Percentiles rank a stretch among this genome's conserved stretches.
Conservation (phyloP, 2,329 filamentous ascomycete genomes). For the Rutstroemia sp. region DNA sequence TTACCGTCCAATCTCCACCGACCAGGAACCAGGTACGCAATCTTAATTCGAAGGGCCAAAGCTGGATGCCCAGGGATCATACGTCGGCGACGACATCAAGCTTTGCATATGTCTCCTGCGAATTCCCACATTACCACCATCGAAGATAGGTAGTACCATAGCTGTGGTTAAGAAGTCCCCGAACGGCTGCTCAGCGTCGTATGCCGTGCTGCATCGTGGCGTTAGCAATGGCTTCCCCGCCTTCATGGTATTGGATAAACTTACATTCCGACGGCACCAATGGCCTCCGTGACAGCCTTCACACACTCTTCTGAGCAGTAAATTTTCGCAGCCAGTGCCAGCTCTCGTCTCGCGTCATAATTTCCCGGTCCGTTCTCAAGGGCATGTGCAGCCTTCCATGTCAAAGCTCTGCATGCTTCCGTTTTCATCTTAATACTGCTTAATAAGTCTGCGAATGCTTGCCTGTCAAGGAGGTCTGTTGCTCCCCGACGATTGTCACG, state of each 20-base stretch:
- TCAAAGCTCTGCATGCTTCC: slow-evolving; percentile 41
- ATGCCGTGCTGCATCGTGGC: slow-evolving; percentile 2
- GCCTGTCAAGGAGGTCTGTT: slow-evolving; percentile 3
- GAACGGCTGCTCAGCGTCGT: slow-evolving; percentile 30
- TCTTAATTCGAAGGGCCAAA: slow-evolving; percentile 13
- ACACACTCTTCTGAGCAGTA: slow-evolving; percentile 43
- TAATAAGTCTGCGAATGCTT: slow-evolving; percentile 42
- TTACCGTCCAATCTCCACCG: background rate
- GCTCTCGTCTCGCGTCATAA: slow-evolving; percentile 30
- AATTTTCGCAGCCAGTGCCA: slow-evolving; percentile 43
- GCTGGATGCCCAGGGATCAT: slow-evolving; percentile 39
- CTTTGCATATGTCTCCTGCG: slow-evolving; percentile 40
- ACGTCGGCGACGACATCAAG: slow-evolving; percentile 36
- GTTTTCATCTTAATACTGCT: slow-evolving; percentile 44
- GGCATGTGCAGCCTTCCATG: slow-evolving; percentile 42
- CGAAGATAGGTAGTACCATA: slow-evolving; percentile 41
- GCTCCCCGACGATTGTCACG: slow-evolving; percentile 38
- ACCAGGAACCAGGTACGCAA: background rate
- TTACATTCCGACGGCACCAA: slow-evolving; percentile 44
- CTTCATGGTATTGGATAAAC: slow-evolving; percentile 7
- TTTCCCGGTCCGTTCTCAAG: slow-evolving; percentile 33
- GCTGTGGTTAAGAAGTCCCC: slow-evolving; percentile 37
- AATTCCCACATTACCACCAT: slow-evolving; percentile 47
- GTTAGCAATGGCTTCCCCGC: slow-evolving; percentile 4
- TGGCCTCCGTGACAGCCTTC: slow-evolving; percentile 40